Conservation (phyloP, 129 eudicot species). For the Lactuca sativa region DNA sequence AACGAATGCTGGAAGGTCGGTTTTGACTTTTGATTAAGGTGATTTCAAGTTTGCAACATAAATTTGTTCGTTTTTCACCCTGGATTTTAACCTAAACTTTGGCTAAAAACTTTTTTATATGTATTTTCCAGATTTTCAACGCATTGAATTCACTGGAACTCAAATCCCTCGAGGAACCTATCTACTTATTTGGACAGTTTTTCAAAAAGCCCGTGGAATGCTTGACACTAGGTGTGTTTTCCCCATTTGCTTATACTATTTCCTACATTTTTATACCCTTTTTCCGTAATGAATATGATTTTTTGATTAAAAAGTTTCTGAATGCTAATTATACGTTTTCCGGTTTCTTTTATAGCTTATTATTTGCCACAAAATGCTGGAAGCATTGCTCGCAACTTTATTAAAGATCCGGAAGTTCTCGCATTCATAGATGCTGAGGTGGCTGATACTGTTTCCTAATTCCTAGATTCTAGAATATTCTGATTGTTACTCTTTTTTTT, state of each 20-base stretch:
- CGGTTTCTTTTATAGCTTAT: constrained; percentile 63
- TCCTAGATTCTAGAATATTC: constrained; percentile 6
- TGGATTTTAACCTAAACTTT: constrained; percentile 1
- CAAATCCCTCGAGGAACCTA: constrained; percentile 95
- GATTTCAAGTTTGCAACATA: constrained; percentile 26
- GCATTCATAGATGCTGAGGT: constrained; percentile 99
- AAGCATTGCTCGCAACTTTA: constrained; percentile 76
- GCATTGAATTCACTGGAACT: constrained; percentile 91
- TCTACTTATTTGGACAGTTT: constrained; percentile 95
- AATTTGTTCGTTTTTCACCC: constrained; percentile 26
- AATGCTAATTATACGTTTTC: constrained; percentile 18
- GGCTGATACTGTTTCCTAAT: constrained; percentile 2
- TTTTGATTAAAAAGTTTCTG: background rate
- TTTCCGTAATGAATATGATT: background rate
- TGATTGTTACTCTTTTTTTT: background rate
- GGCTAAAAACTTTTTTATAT: constrained; percentile 16
- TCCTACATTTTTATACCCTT: no score
- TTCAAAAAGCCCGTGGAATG: constrained; percentile 92
- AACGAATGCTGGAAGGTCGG: constrained; percentile 97
- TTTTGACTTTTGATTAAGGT: constrained; percentile 61
- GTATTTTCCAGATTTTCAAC: constrained; percentile 62
- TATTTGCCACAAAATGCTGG: constrained; percentile 99
- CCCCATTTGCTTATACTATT: background rate
- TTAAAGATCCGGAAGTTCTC: constrained; percentile 77
- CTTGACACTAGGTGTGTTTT: constrained; percentile 77